Base-by-base conservation (phyloP, 1,284 basidiomycete genomes). In the Pseudozyma thailandica region DNA sequence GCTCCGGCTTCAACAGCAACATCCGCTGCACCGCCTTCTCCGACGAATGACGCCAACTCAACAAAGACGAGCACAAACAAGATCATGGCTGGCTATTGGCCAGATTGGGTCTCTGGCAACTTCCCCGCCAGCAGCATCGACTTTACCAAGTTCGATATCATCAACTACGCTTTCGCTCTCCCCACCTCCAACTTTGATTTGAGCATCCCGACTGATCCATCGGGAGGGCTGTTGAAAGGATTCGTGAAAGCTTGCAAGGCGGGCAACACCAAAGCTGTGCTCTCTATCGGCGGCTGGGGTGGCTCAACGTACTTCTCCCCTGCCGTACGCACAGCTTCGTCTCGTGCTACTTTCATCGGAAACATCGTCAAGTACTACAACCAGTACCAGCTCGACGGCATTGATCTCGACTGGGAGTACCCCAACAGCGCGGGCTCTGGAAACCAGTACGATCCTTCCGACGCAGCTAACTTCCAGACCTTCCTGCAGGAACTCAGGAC, bases 331-430 rank as follows among this genome's bases (percentile, higher is more conserved):
- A 70, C 62, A 15, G 45, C 48, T 13, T 13, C 63, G 1, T 49
- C 65, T 6, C 58, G 74, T 6, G 10, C 57, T 4, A 60, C 54
- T 6, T 78, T 78, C 31, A 57, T 76, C 50, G 12, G 12, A 6
- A 71, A 61, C 51, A 62, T 78, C 28, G 77, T 79, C 2, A 85
- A 85, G 23, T 77, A 80, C 4, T 82, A 88, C 51, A 85, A 83
- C 53, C 48, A 86, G 46, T 87, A 85, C 68, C 78, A 83, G 15
- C 77, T 89, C 15, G 86, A 89, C 61, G 88, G 88, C 20, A 80
- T 88, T 35, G 88, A 89, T 54, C 83, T 89, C 18, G 88, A 88
- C 74, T 88, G 87, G 65, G 87, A 88, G 82, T 87, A 64, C 27
- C 59, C 61, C n/a, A 33, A 44, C 20, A 47, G 57, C 21, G 27